phyloP scores from a whole-genome alignment of 108 stramenopile genomes.

The Chaetoceros muelleri region DNA sequence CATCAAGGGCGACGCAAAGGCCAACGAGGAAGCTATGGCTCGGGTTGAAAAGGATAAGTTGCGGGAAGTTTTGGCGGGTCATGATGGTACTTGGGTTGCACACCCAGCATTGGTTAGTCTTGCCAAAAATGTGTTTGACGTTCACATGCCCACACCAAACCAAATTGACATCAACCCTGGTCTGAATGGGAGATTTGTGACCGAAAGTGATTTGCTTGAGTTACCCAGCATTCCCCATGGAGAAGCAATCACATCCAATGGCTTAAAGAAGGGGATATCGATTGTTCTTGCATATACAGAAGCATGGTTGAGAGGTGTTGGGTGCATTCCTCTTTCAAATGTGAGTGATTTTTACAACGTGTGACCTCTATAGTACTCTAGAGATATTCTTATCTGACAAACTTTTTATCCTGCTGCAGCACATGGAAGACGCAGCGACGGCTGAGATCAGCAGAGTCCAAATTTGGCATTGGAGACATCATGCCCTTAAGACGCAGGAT shows the following conservation, averaged over 20 bases:
- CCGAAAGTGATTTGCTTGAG: constrained; percentile 53
- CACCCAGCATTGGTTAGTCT: constrained; percentile 85
- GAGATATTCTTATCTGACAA: no score
- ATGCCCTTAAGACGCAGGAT: constrained; percentile 63
- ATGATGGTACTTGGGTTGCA: constrained; percentile 96
- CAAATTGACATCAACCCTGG: constrained; percentile 64
- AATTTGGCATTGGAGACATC: constrained; percentile 81
- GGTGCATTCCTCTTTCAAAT: constrained; percentile 90
- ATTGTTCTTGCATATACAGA: constrained; percentile 88
- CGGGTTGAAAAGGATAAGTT: constrained; percentile 80
- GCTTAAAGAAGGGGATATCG: constrained; percentile 63
- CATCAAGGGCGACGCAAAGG: constrained; percentile 70
- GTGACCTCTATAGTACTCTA: no score
- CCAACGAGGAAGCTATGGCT: constrained; percentile 69
- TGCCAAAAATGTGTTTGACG: constrained; percentile 77
- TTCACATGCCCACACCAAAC: constrained; percentile 81
- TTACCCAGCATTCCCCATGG: constrained; percentile 47
- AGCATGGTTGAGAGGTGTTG: constrained; percentile 88
- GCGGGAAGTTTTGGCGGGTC: constrained; percentile 82
- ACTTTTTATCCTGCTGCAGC: no score
- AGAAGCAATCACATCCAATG: constrained; percentile 60
- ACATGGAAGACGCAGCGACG: constrained; percentile 95
- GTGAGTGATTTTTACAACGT: no score
- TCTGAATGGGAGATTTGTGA: constrained; percentile 36
- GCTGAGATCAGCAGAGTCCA: constrained; percentile 92